Evolutionary conservation across 179 eudicot genomes (phyloP), one percentile per base, ranked within the genome.

Genomic region (Spinacia oleracea): DNA sequence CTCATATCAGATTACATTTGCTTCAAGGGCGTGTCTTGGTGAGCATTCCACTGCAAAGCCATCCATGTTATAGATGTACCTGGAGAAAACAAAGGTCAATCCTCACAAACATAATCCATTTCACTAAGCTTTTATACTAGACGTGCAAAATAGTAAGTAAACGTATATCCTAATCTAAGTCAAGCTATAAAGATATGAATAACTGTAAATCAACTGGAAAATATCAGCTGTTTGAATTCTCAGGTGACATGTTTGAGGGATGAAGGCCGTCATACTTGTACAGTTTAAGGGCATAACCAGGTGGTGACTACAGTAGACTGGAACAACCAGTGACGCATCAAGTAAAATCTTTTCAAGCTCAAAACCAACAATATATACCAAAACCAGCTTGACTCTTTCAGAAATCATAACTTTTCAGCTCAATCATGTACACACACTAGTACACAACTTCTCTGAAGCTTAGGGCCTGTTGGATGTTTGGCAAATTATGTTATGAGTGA

Each of bases 61-160:
- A 93, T 95, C 98, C 97, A 95, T 81, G 88, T 70, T 35, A 93
- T 91, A 59, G 98, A 95, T 42, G 98, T 93, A 74, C 95, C 98
- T 95, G 87, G 48, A 76, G 10, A 66, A 66, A 46, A 32, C 27
- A 23, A 69, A 43, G 29, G 25, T 43, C 73, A 69, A n/a, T 67
- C 21, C 50, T 40, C 70, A 64, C 70, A 66, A 66, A 38, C 1
- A 67, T 8, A 21, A 67, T 27, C 48, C 72, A 66, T 38, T 20
- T 6, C 29, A 66, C 9, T 5, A 4, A 60, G 27, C 60, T 9
- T 27, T 60, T 10, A 4, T 25, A 60, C 15, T 60, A 11, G 7
- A 10, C 11, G 27, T 29, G 65, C 32, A 60, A 60, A 25, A 25
- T 9, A 25, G 15, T 1, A 60, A 60, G 9, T 25, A 1, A 63